Evolutionary conservation across 768 basidiomycete genomes (phyloP).

Genomic region (Phanerochaete carnosa): DNA sequence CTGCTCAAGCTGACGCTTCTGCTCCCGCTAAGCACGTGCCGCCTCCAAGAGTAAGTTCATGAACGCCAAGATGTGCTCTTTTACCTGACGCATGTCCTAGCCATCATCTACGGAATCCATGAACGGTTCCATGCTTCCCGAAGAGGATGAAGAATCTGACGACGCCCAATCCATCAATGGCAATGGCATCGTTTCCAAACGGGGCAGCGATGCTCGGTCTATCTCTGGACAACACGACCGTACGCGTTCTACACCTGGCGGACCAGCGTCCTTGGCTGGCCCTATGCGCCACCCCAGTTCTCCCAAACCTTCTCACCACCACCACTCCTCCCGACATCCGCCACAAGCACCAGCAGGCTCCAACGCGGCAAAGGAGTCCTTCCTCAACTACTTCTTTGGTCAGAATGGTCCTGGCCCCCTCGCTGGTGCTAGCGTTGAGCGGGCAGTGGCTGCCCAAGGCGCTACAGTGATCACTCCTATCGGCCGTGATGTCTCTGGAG

Average conservation of each 20-base stretch:
- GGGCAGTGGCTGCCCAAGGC: constrained; percentile 20
- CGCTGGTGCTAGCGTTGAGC: constrained; percentile 50
- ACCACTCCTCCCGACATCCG: constrained; percentile 25
- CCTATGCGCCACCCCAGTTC: constrained; percentile 18
- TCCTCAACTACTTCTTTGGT: constrained; percentile 98
- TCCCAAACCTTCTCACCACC: constrained; percentile 20
- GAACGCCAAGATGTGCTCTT: background rate
- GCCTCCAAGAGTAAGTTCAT: constrained; percentile 50
- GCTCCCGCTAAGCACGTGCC: constrained; percentile 40
- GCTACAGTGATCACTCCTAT: constrained; percentile 38
- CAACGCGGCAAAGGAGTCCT: constrained; percentile 74
- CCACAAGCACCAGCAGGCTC: constrained; percentile 7
- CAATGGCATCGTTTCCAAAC: constrained; percentile 44
- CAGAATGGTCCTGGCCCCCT: constrained; percentile 80
- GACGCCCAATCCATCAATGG: constrained; percentile 55
- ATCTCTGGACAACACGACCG: constrained; percentile 82
- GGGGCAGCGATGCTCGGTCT: constrained; percentile 52
- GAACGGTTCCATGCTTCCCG: constrained; percentile 52
- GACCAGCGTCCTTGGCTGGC: constrained; percentile 16
- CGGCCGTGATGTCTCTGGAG: constrained; percentile 65
- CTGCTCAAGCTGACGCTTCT: constrained; percentile 45
- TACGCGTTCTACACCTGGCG: constrained; percentile 39
- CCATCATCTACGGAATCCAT: constrained; percentile 61
- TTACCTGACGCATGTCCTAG: constrained; percentile 31
- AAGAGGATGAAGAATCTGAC: constrained; percentile 61